A percentile compares a stretch with the other conserved stretches of the same genome.
Evolutionary conservation across 345 rosid genomes (phyloP).

Genomic region (Pistacia integerrima): DNA sequence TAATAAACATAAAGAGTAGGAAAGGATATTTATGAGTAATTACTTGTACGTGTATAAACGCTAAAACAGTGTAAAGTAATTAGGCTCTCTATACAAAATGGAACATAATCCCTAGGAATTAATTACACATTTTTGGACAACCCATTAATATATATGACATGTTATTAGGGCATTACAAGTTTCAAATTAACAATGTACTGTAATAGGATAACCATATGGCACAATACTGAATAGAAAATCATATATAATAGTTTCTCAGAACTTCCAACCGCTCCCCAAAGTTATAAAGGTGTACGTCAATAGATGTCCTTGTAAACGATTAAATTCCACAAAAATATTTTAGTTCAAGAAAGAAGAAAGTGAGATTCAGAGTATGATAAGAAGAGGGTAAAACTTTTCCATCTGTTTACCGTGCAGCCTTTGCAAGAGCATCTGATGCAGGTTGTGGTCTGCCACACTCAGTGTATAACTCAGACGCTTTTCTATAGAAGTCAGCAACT

Average conservation of each 20-base stretch:
- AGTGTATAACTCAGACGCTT: conserved; percentile 81
- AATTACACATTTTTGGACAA: neutral
- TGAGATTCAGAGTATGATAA: conserved; percentile 5
- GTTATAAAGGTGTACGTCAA: neutral
- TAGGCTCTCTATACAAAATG: neutral
- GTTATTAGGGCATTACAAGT: neutral
- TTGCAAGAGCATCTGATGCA: conserved; percentile 95
- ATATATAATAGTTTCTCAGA: neutral
- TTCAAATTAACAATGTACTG: neutral
- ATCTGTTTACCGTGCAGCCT: conserved; percentile 76
- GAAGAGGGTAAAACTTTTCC: conserved; percentile 4
- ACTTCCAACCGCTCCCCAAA: neutral
- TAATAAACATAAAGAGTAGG: neutral
- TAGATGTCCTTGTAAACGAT: neutral
- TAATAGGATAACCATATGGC: neutral
- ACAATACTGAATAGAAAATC: neutral
- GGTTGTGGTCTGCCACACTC: conserved; percentile 93
- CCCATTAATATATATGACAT: neutral
- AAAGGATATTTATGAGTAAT: no score
- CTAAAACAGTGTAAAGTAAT: no score
- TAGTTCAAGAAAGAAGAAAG: neutral
- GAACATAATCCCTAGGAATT: neutral
- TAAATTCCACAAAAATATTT: neutral
- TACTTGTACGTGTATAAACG: no score
- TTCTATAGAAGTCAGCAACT: conserved; percentile 81